Evolutionary conservation across 2,329 filamentous ascomycete species (phyloP).

Genomic region (Sporothrix phasma): DNA sequence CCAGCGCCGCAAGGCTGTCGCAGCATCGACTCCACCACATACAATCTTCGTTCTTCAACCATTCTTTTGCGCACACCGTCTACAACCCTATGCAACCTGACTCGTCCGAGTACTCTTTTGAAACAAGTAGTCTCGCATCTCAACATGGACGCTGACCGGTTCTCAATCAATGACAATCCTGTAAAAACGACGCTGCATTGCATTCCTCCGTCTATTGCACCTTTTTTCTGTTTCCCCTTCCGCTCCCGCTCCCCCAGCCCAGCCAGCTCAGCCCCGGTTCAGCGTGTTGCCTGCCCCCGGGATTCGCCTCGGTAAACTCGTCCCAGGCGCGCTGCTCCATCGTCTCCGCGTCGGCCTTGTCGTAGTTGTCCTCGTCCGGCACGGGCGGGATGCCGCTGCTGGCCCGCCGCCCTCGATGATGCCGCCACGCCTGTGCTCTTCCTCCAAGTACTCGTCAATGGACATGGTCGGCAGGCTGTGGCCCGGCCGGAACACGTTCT

Average conservation of each 20-base stretch:
- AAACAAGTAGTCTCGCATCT: too few relatives aligned
- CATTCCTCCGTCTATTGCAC: neutral
- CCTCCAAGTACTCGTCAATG: constrained; percentile 94
- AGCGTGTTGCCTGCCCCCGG: constrained; percentile 77
- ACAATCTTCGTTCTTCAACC: too few relatives aligned
- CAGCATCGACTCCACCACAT: too few relatives aligned
- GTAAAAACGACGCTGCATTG: neutral
- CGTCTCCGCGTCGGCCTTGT: constrained; percentile 80
- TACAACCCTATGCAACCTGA: too few relatives aligned
- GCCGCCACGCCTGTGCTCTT: constrained; percentile 72
- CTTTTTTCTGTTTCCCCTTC: too few relatives aligned
- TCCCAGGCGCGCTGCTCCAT: constrained; percentile 95
- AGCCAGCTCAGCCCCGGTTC: constrained; percentile 51
- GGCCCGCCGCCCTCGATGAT: constrained; percentile 84
- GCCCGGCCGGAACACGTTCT: constrained; percentile 78
- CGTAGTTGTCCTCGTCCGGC: constrained; percentile 80
- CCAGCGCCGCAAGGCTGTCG: neutral
- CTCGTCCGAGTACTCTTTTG: too few relatives aligned
- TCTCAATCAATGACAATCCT: too few relatives aligned
- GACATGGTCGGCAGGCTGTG: constrained; percentile 96
- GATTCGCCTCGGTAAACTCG: constrained; percentile 84
- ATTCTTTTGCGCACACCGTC: too few relatives aligned
- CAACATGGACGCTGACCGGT: too few relatives aligned
- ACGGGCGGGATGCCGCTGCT: constrained; percentile 57
- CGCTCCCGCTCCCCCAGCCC: too few relatives aligned